Evolutionary conservation across 768 basidiomycete genomes (phyloP), one percentile per base, ranked within the genome.

Genomic region (Chiua virens): DNA sequence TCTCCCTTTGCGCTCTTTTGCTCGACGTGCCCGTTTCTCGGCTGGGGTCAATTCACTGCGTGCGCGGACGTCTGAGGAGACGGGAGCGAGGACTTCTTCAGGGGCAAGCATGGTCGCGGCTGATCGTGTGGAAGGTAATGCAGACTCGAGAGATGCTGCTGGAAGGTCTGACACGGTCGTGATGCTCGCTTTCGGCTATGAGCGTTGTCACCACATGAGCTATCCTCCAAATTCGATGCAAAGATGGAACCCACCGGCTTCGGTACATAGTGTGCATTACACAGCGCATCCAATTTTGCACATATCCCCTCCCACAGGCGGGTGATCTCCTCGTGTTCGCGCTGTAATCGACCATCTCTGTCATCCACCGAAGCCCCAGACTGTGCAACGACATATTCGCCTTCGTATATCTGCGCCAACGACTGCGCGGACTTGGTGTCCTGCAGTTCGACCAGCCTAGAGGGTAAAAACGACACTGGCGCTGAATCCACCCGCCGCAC

Each of bases 321-420:
- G 49, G 89, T 85, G 46, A 98, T 85, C 67, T 90, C 94, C 14
- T 86, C 83, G 66, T 98, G 96, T 67, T 97, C 92, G 63, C 89
- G 88, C 63, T 79, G 75, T 34, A 98, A 75, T 67, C 91, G 94
- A 18, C 87, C 92, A 57, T 98, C 95, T 8, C 92, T 78, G 59
- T 95, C 90, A 57, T 93, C 89, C 1, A 71, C 73, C 14, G 72
- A 65, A 3, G 73, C 68, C 6, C 76, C 81, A 0, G 76, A 72
- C 55, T 85, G 81, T 32, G 81, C 80, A 7, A 86, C 83, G 35
- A 85, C 76, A 68, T 88, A 99, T 51, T 95, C 95, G 41, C 89
- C 86, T 65, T 97, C 97, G 70, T 98, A 98, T 36, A 99, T 90
- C 72, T 98, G 89, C 14, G 94, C 95, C 41, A 99, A 80, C 0